Percentiles rank a stretch among this genome's conserved stretches.
Evolutionary conservation across 2,329 filamentous ascomycete genomes (phyloP).

Genomic region (Fonsecaea nubica): DNA sequence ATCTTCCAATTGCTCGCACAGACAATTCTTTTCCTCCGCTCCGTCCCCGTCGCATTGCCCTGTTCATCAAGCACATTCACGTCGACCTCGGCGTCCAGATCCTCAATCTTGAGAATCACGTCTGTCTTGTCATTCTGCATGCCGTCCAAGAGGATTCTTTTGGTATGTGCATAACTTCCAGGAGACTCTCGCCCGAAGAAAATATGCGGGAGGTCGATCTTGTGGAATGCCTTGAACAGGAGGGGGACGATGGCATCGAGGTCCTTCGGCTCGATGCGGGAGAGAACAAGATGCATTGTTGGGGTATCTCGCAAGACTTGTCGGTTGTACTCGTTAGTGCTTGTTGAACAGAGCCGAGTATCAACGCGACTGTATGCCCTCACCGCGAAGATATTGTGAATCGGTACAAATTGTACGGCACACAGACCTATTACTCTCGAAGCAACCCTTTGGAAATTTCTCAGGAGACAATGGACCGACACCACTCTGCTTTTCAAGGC

Average conservation of each 20-base stretch:
- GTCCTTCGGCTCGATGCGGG: slow-evolving; percentile 26
- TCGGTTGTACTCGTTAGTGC: neutral
- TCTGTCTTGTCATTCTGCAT: slow-evolving; percentile 26
- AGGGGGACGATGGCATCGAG: slow-evolving; percentile 30
- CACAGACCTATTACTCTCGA: neutral
- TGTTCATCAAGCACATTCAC: slow-evolving; percentile 27
- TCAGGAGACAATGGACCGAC: neutral
- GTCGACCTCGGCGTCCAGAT: slow-evolving; percentile 21
- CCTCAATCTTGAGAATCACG: slow-evolving; percentile 30
- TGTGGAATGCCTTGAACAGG: slow-evolving; percentile 25
- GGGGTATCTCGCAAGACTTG: neutral
- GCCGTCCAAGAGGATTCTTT: slow-evolving; percentile 20
- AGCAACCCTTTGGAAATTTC: neutral
- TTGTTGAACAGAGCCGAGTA: neutral
- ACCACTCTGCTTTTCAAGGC: too few relatives aligned
- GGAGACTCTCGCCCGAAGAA: slow-evolving; percentile 28
- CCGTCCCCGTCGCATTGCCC: slow-evolving; percentile 20
- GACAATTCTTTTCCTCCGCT: slow-evolving; percentile 25
- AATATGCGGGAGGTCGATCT: slow-evolving; percentile 23
- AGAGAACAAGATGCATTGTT: slow-evolving; percentile 31
- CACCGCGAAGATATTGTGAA: neutral
- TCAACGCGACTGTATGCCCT: neutral
- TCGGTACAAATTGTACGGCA: neutral
- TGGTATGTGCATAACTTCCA: slow-evolving; percentile 23
- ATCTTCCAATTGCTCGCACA: slow-evolving; percentile 33